These are phyloP conservation scores for Leptosphaerulina australis DNA, from an alignment of 2,329 filamentous ascomycete genomes.

Conservation along the genomic window DNA sequence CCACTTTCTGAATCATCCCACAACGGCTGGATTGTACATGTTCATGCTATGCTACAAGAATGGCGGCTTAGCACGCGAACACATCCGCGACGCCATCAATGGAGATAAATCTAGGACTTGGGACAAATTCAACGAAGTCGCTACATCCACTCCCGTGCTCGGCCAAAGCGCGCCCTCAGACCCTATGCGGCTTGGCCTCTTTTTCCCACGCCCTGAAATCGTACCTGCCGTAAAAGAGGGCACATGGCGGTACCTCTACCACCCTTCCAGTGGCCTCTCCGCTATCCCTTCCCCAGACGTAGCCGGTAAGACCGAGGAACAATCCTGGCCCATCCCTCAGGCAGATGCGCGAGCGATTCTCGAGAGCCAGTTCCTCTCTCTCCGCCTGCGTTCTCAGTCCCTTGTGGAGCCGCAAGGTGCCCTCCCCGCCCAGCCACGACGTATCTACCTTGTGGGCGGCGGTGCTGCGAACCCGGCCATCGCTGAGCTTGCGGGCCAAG, in stretches of 20 bases:
- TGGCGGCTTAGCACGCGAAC: constrained; percentile 88
- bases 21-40: constrained; percentile 91
- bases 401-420: constrained; percentile 66
- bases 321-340: constrained; percentile 59
- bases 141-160: constrained; percentile 71
- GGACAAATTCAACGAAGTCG: constrained; percentile 78
- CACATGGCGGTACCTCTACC: constrained; percentile 80
- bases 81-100: constrained; percentile 81
- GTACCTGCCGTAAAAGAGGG: constrained; percentile 88
- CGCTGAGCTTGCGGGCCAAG: constrained; percentile 80
- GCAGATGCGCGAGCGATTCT: constrained; percentile 86
- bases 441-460: constrained; percentile 93
- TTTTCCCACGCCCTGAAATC: constrained; percentile 93
- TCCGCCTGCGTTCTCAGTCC: constrained; percentile 80
- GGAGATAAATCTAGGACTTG: constrained; percentile 61
- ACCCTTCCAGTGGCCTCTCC: constrained; percentile 53
- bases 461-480: constrained; percentile 90
- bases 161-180: constrained; percentile 61
- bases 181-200: constrained; percentile 85
- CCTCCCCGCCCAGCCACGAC: constrained; percentile 81
- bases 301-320: constrained; percentile 23
- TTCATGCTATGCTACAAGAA: constrained; percentile 99
- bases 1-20: constrained; percentile 98
- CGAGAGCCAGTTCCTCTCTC: constrained; percentile 91
- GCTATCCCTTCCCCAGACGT: too few species aligned